phyloP scores from a whole-genome alignment of 257 asterid genomes.

The Petunia axillaris region DNA sequence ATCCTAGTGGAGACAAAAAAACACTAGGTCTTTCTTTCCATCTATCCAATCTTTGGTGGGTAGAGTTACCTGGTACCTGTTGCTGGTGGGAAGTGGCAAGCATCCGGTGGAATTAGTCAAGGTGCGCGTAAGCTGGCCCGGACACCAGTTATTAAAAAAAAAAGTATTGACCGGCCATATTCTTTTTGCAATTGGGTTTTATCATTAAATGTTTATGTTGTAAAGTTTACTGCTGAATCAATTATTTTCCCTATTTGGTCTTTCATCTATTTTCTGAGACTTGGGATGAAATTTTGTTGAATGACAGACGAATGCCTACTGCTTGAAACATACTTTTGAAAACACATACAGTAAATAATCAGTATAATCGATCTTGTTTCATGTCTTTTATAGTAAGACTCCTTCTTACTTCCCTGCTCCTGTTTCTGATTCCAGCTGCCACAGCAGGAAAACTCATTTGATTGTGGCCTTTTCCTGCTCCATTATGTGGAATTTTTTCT shows the following conservation, averaged over 20 bases:
- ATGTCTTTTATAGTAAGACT: not conserved
- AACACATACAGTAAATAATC: slow-evolving; percentile 5
- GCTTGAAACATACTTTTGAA: slow-evolving; percentile 1
- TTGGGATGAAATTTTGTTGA: not conserved
- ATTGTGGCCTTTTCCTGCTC: slow-evolving; percentile 94
- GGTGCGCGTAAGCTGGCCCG: too few species aligned
- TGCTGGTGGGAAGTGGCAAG: too few species aligned
- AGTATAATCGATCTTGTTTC: not conserved
- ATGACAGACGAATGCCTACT: not conserved
- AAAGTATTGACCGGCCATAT: not conserved
- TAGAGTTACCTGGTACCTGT: too few species aligned
- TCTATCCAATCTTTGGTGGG: too few species aligned
- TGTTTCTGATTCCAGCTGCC: slow-evolving; percentile 64
- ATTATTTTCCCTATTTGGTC: slow-evolving; percentile 16
- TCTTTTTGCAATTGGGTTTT: slow-evolving; percentile 12
- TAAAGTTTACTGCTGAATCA: not conserved
- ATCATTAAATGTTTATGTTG: not conserved
- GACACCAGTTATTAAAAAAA: too few species aligned
- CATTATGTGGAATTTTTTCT: slow-evolving; percentile 82
- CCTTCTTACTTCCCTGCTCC: not conserved
- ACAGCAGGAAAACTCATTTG: slow-evolving; percentile 84
- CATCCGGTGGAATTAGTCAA: too few species aligned
- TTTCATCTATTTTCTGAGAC: slow-evolving; percentile 5
- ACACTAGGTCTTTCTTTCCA: too few species aligned
- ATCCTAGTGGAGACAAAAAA: too few species aligned